Conservation (phyloP, 2,329 filamentous ascomycete genomes). For the Fusarium siculi region DNA sequence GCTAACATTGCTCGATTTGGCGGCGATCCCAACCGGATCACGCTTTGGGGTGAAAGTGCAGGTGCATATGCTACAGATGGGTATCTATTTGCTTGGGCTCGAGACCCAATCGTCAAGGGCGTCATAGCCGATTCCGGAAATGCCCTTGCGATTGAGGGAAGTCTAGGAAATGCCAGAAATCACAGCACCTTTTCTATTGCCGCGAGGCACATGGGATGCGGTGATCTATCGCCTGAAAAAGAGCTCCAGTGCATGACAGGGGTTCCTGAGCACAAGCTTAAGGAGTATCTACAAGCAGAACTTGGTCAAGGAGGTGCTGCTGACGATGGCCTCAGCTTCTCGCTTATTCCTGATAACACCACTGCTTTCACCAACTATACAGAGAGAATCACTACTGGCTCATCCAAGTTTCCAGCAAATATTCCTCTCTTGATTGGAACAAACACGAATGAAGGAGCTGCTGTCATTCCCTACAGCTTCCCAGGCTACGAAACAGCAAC, state of each 20-base stretch:
- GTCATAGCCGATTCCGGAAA: slow-evolving; percentile 34
- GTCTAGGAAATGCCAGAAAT: slow-evolving; percentile 5
- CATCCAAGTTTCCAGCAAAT: neutral
- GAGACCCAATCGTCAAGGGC: slow-evolving; percentile 24
- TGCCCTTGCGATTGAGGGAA: slow-evolving; percentile 20
- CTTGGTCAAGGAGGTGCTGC: slow-evolving; percentile 24
- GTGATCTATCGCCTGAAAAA: neutral
- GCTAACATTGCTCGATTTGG: slow-evolving; percentile 33
- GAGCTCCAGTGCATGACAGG: slow-evolving; percentile 29
- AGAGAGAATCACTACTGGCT: neutral
- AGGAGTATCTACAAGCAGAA: slow-evolving; percentile 26
- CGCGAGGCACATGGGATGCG: slow-evolving; percentile 12
- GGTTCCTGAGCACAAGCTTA: slow-evolving; percentile 4
- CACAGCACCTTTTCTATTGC: slow-evolving; percentile 18
- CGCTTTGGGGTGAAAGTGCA: slow-evolving; percentile 35
- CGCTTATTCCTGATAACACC: slow-evolving; percentile 18
- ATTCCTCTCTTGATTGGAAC: slow-evolving; percentile 31
- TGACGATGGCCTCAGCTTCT: slow-evolving; percentile 18
- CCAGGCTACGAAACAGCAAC: slow-evolving; percentile 22
- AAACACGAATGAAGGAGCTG: slow-evolving; percentile 30
- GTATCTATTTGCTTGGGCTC: slow-evolving; percentile 31
- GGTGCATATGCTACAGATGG: slow-evolving; percentile 27
- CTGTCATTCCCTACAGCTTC: slow-evolving; percentile 27
- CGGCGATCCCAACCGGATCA: slow-evolving; percentile 29
- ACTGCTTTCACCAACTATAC: slow-evolving; percentile 26